Evolutionary conservation across 2,329 filamentous ascomycete species (phyloP), one percentile per base, ranked within the genome.

Genomic region (Sporothrix brasiliensis): DNA sequence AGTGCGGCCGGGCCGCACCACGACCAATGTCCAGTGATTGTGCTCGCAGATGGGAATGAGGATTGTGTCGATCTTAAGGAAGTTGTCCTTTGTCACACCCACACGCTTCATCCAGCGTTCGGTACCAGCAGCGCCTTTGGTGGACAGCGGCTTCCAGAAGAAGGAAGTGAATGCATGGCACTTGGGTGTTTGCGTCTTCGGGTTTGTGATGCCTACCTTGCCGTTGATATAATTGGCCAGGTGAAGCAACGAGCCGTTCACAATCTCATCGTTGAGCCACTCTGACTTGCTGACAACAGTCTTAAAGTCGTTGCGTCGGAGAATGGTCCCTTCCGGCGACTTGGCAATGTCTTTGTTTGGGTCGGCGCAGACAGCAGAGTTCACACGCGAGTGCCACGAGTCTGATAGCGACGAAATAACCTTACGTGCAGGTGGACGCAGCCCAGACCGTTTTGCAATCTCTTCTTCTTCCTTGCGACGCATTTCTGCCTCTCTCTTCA

Each of bases 251-350:
- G 87, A 87, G 16, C 87, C 86, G 74, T 92, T 92, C 74, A 94
- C 87, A 67, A 91, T 87, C 74, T 92, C 89, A 77, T 94, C 92
- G 73, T 94, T 93, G 7, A 94, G 84, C 91, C 91, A 94, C 39
- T 82, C 83, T 0, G 79, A 82, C 10, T 81, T 78, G 21, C 82
- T 81, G 19, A 90, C 82, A 9, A 93, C 79, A 61, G 85, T 89
- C n/a, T 80, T 81, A 75, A 93, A 89, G 76, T 92, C 90, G 68
- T 87, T 85, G 1, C 81, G 77, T 0, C 76, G 81, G 19, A 92
- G 79, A 14, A 85, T 81, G 2, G 81, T 81, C 1, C 85, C 84
- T 72, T 86, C 85, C 7, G 80, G 78, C 11, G 85, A 84, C 68
- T 77, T 82, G 70, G 81, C 82, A 67, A 87, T 77, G 65, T 78